Percentiles rank a stretch among this genome's conserved stretches.
phyloP scores from a whole-genome alignment of 257 asterid genomes.

The Nicotiana undulata region DNA sequence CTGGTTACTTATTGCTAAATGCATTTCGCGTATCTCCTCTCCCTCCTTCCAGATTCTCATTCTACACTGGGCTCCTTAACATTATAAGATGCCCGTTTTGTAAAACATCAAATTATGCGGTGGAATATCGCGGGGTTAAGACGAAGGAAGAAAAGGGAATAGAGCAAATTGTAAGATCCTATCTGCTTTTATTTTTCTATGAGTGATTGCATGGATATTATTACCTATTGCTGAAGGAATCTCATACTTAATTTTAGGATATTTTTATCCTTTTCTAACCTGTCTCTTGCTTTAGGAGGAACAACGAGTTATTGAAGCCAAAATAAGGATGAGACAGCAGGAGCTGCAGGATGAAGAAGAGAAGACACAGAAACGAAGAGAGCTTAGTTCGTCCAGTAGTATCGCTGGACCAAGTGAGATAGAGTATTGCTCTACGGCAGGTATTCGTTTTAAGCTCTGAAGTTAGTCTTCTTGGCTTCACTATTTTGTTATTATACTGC shows the following conservation, averaged over 20 bases:
- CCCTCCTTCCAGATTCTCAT: background rate
- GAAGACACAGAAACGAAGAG: conserved; percentile 52
- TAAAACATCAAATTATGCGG: conserved; percentile 85
- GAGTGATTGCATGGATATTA: background rate
- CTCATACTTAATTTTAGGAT: background rate
- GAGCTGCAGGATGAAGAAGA: conserved; percentile 91
- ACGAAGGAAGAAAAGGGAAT: conserved; percentile 86
- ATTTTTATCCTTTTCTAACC: conserved; percentile 8
- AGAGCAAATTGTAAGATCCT: conserved; percentile 76
- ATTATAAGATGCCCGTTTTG: conserved; percentile 82
- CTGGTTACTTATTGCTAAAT: conserved; percentile 4
- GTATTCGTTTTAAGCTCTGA: conserved; percentile 26
- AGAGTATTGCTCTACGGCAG: conserved; percentile 58
- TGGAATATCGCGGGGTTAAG: conserved; percentile 91
- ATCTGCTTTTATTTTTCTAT: background rate
- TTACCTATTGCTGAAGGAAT: background rate
- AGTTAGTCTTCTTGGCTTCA: background rate
- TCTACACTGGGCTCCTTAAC: conserved; percentile 35
- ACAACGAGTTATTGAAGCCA: conserved; percentile 95
- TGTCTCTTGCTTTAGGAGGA: conserved; percentile 57
- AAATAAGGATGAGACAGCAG: conserved; percentile 94
- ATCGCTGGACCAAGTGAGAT: conserved; percentile 46
- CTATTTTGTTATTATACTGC: conserved; percentile 2
- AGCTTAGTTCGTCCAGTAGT: conserved; percentile 48
- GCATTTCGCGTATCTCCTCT: background rate